Evolutionary conservation across 345 rosid species (phyloP).

Genomic region (Lagerstroemia speciosa): DNA sequence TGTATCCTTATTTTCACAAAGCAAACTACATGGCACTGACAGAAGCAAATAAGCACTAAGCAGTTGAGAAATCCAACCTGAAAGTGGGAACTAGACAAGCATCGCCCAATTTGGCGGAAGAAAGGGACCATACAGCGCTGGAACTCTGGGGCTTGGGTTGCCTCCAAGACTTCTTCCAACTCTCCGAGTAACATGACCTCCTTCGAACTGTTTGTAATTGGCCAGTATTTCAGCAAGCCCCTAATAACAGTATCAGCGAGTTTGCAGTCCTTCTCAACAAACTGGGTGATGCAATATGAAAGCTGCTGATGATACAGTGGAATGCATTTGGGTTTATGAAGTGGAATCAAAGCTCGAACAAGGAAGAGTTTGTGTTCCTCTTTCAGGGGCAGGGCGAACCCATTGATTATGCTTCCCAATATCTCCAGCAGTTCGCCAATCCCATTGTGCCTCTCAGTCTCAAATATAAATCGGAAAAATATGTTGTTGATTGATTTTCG

Average conservation of each 20-base stretch:
- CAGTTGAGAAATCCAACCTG: constrained; percentile 38
- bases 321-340: constrained; percentile 74
- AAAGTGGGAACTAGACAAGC: constrained; percentile 78
- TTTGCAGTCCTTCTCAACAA: constrained; percentile 82
- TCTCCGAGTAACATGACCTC: constrained; percentile 85
- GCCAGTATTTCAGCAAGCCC: constrained; percentile 77
- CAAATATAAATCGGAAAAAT: constrained; percentile 71
- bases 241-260: constrained; percentile 73
- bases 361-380: constrained; percentile 93
- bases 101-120: constrained; percentile 55
- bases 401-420: constrained; percentile 83
- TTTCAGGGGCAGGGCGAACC: constrained; percentile 74
- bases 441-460: constrained; percentile 81
- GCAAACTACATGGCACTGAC: not conserved
- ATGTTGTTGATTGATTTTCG: constrained; percentile 73
- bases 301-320: constrained; percentile 74
- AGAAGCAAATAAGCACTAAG: not conserved
- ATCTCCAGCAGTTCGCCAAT: constrained; percentile 73
- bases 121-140: constrained; percentile 83
- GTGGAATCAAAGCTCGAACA: constrained; percentile 68
- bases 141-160: constrained; percentile 75
- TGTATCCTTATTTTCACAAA: not conserved
- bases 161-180: constrained; percentile 83
- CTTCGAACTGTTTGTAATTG: constrained; percentile 77
- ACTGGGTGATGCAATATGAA: constrained; percentile 74